Evolutionary conservation across 768 basidiomycete genomes (phyloP).

Genomic region (Mycena sanguinolenta): DNA sequence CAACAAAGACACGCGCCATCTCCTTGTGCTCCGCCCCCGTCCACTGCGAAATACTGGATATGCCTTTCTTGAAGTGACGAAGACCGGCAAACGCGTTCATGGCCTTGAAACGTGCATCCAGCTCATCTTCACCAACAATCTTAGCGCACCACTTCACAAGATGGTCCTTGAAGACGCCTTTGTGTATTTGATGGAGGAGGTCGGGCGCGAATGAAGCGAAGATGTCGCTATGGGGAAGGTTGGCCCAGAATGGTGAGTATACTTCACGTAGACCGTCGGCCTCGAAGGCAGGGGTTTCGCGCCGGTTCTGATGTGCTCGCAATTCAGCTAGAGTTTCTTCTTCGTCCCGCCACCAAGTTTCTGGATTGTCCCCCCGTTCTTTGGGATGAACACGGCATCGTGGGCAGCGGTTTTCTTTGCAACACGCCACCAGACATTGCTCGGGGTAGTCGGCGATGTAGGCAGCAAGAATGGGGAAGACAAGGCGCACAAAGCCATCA

Average conservation of each 20-base stretch:
- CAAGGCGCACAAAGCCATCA: slow-evolving; percentile 43
- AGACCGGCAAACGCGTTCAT: not conserved
- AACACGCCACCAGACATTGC: slow-evolving; percentile 41
- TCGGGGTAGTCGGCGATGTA: slow-evolving; percentile 48
- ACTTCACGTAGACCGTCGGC: not conserved
- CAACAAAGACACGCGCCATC: not conserved
- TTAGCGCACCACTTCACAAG: not conserved
- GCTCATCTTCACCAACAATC: not conserved
- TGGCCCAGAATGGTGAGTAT: not conserved
- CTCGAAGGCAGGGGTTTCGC: no score
- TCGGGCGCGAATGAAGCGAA: not conserved
- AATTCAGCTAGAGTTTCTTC: no score
- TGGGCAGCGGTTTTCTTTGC: not conserved
- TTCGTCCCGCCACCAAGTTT: not conserved
- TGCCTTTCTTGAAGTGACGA: not conserved
- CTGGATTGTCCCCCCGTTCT: not conserved
- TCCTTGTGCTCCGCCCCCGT: not conserved
- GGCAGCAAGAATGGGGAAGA: slow-evolving; percentile 20
- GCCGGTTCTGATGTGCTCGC: no score
- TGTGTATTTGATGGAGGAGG: not conserved
- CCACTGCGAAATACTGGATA: not conserved
- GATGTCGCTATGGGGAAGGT: not conserved
- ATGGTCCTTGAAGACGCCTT: not conserved
- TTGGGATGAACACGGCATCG: not conserved
- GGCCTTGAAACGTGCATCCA: not conserved